Evolutionary conservation across 228 moss, liverwort and hornwort genomes (phyloP).

Genomic region (Sphagnum magellanicum): DNA sequence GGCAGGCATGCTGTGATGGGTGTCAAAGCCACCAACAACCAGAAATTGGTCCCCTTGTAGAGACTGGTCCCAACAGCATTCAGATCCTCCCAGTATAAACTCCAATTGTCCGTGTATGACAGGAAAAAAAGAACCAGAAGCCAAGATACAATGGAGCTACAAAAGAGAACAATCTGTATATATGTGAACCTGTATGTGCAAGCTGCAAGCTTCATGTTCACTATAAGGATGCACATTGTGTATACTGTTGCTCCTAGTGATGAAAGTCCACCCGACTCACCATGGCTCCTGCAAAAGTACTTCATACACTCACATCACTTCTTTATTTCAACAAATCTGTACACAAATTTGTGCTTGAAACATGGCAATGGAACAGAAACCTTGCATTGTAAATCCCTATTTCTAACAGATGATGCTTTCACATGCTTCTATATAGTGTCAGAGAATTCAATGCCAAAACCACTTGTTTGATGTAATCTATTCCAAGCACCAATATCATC

Average conservation of each 20-base stretch:
- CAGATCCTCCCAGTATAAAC: constrained; percentile 30
- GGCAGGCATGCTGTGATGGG: constrained; percentile 56
- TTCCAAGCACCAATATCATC: too few species aligned
- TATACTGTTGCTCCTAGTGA: constrained; percentile 57
- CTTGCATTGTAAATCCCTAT: background rate
- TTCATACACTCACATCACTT: background rate
- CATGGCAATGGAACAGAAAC: background rate
- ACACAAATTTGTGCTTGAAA: background rate
- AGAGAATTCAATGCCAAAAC: too few species aligned
- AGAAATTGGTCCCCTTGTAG: constrained; percentile 38
- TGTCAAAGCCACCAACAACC: constrained; percentile 53
- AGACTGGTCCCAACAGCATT: constrained; percentile 22
- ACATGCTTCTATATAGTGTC: too few species aligned
- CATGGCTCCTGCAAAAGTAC: constrained; percentile 23
- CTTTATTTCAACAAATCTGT: background rate
- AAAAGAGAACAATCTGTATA: constrained; percentile 32
- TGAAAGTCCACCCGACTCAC: constrained; percentile 56
- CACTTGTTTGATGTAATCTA: too few species aligned
- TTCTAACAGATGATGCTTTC: background rate
- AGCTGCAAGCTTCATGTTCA: constrained; percentile 51
- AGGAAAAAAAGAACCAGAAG: constrained; percentile 38
- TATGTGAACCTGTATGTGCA: constrained; percentile 40
- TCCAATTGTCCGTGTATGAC: constrained; percentile 22
- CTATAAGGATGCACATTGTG: constrained; percentile 45
- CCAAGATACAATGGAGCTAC: constrained; percentile 31